These are phyloP conservation scores for Iris macrosiphon DNA, from an alignment of 106 monocot genomes.

Conservation along the genomic window DNA sequence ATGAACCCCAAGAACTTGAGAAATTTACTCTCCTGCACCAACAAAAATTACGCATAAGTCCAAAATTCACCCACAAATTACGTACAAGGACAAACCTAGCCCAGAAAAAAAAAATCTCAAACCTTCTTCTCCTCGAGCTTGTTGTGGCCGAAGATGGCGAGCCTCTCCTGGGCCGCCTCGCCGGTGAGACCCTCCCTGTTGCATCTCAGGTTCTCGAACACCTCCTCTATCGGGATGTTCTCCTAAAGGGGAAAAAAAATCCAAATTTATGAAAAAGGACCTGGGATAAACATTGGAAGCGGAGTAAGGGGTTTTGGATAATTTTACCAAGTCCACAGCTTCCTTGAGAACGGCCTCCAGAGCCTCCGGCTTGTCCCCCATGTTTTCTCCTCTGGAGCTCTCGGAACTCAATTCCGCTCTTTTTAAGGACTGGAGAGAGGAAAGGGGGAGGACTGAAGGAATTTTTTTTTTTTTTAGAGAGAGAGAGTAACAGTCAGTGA, in stretches of 20 bases:
- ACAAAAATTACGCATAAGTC: neutral
- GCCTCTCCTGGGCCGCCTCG: slow-evolving; percentile 51
- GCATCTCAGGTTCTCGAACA: slow-evolving; percentile 84
- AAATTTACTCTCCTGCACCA: slow-evolving; percentile 73
- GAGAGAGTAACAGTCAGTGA: no score
- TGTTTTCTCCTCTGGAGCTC: neutral
- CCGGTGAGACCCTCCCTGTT: slow-evolving; percentile 58
- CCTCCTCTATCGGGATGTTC: slow-evolving; percentile 76
- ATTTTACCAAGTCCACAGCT: slow-evolving; percentile 56
- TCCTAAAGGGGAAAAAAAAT: slow-evolving; percentile 28
- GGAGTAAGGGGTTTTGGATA: neutral
- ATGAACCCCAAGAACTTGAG: slow-evolving; percentile 87
- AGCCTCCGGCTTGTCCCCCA: slow-evolving; percentile 42
- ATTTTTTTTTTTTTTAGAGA: no score
- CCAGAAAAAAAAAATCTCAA: neutral
- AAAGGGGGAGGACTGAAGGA: no score
- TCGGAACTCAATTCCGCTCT: no score
- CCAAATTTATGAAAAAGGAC: neutral
- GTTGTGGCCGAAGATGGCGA: slow-evolving; percentile 74
- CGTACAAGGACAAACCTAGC: no score
- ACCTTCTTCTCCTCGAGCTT: slow-evolving; percentile 97
- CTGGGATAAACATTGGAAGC: neutral
- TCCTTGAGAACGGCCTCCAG: slow-evolving; percentile 70
- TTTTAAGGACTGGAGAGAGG: no score
- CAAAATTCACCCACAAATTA: neutral